Evolutionary conservation across 805 yeast species (phyloP), one percentile per base, ranked within the genome.

Genomic region (Schwanniomyces yamadae): DNA sequence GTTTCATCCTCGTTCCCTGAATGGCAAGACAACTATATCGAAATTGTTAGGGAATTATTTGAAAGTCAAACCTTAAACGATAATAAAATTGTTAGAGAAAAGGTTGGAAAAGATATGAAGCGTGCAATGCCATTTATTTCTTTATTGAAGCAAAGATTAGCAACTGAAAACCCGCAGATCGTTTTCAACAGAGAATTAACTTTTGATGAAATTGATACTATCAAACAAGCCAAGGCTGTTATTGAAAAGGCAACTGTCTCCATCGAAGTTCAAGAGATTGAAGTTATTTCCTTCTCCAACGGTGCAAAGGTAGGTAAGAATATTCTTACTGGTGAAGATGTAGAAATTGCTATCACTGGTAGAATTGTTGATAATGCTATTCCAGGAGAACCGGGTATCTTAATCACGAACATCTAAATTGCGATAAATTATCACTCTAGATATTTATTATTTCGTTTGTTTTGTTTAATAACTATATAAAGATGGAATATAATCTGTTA

Each of bases 71-170:
- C 77, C 19, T 70, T 84, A 54, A 70, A 80, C 46, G 91, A 84
- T 59, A 82, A 74, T 66, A 74, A 73, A 53, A 68, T 66, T 39
- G 69, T 84, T 50, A 82, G 75, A 59, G 75, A 78, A 48, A 77
- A 70, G 57, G 80, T 84, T 42, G 86, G 86, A 47, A 82, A 81
- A 61, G 98, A 93, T 54, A 86, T 90, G 85, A 93, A 93, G 77
- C 83, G 95, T 52, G 97, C 96, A 41, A 93, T 93, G 98, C 98
- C 98, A 41, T 91, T 90, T 62, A 89, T 93, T 43, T 82, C 91
- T 46, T 69, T 78, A 50, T 71, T 93, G 61, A 90, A 93, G 65
- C 86, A 82, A 57, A 80, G 95, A 68, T 73, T 93, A 48, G 65
- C 72, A 25, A 64, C 63, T 34, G 95, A 85, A 56, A 63, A 81